These are phyloP conservation scores for Cytospora piceicola DNA, from an alignment of 2,329 filamentous ascomycete genomes.

Conservation along the genomic window DNA sequence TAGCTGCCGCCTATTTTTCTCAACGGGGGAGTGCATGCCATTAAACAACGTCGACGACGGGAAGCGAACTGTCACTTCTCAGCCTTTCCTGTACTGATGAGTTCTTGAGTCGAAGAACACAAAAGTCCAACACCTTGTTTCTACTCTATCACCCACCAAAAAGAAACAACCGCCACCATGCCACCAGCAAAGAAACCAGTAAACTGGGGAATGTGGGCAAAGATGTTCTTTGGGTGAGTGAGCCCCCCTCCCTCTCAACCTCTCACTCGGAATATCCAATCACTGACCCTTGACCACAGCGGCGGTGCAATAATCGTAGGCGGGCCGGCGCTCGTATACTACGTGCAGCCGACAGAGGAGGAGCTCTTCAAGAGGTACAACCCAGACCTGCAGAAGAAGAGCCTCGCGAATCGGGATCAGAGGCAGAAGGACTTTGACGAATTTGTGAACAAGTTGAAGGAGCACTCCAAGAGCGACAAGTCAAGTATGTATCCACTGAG, in stretches of 20 bases:
- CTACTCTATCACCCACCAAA: neutral
- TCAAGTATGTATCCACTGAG: conserved; percentile 68
- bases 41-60: conserved; percentile 23
- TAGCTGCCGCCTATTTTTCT: conserved; percentile 21
- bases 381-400: conserved; percentile 88
- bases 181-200: conserved; percentile 47
- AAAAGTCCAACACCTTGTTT: neutral
- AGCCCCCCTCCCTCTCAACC: conserved; percentile 39
- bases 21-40: conserved; percentile 1
- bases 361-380: conserved; percentile 92
- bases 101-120: neutral
- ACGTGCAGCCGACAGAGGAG: conserved; percentile 82
- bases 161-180: conserved; percentile 36
- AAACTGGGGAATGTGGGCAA: conserved; percentile 64
- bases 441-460: conserved; percentile 82
- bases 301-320: conserved; percentile 75
- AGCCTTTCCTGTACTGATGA: neutral
- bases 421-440: conserved; percentile 86
- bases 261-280: neutral
- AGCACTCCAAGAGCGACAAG: conserved; percentile 88
- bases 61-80: neutral
- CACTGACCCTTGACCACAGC: conserved; percentile 49
- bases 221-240: conserved; percentile 76
- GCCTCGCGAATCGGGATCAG: conserved; percentile 76
- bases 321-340: conserved; percentile 82